A percentile compares a stretch with the other conserved stretches of the same genome.
phyloP scores from a whole-genome alignment of 108 stramenopile genomes.

The Aurantiochytrium sp. region DNA sequence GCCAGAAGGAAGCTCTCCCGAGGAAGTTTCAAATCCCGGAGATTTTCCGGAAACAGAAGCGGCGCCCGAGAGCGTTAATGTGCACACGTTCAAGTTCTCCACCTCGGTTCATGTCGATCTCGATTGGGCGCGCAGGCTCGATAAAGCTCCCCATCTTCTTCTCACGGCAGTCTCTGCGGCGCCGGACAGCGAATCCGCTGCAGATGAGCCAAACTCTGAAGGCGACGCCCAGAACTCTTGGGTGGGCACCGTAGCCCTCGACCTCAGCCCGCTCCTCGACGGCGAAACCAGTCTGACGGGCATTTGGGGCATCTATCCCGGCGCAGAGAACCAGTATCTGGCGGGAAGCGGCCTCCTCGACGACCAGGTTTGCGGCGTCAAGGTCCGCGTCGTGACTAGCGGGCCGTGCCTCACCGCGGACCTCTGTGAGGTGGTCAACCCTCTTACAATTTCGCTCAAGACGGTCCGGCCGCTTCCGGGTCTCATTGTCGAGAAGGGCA shows the following conservation, averaged over 20 bases:
- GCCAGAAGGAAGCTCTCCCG: too few species aligned
- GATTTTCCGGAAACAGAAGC: too few species aligned
- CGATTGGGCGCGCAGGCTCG: background rate
- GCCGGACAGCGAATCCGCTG: background rate
- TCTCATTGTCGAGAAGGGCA: background rate
- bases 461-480: background rate
- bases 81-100: background rate
- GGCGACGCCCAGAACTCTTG: too few species aligned
- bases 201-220: background rate
- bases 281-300: background rate
- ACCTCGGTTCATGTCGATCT: background rate
- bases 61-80: too few species aligned
- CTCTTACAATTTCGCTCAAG: background rate
- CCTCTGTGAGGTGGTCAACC: background rate
- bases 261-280: background rate
- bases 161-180: background rate
- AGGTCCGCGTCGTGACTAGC: background rate
- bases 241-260: background rate
- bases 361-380: background rate
- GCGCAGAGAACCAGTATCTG: background rate
- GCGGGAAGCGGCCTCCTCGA: background rate
- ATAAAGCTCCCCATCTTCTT: background rate
- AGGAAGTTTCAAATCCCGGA: too few species aligned
- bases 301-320: background rate
- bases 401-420: background rate